Evolutionary conservation across 2,329 filamentous ascomycete species (phyloP), one percentile per base, ranked within the genome.

Genomic region (Aureobasidium mangrovei): DNA sequence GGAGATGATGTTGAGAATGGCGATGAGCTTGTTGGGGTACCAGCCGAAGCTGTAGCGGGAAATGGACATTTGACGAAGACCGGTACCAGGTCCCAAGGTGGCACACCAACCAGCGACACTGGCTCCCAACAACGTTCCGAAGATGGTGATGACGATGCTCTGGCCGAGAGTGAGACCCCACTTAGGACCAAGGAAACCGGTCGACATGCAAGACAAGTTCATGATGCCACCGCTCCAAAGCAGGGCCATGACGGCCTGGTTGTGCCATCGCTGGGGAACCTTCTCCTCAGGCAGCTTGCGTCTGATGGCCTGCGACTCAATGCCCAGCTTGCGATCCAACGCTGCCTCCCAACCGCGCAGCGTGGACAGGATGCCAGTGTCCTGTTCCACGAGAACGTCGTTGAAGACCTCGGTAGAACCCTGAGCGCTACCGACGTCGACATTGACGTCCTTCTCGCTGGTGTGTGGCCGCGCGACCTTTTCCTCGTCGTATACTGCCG

Each of bases 1-100:
- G 45, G 74, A 69, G 31, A 77, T 65, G 29, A 73, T 70, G 45
- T 77, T 77, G 42, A 77, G 69, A 2, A 70, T 62, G 4, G 72
- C 73, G 53, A 73, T 69, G 53, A 77, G 62, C 59, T 76, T 76
- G 51, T 73, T 73, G 12, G 74, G 73, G 57, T 69, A 77, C 69
- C 74, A 76, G n/a, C 74, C 74, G 56, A 77, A 74, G n/a, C 72
- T 73, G 59, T 73, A 75, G 47, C 74, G 66, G 46, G 70, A 69
- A 31, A 72, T 68, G 2, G 65, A 65, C 45, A 77, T 74, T 54
- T 74, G 70, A 45, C 74, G 68, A 26, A 77, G 63, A 54, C 66
- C 66, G 2, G 65, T 68, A 3, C 65, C 60, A 0, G 66, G 59
- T 3, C 66, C 66, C 32, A 69, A 59, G 4, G 64, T 68, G 4